phyloP scores from a whole-genome alignment of 1,139 yeast species.

The Candida albicans region DNA sequence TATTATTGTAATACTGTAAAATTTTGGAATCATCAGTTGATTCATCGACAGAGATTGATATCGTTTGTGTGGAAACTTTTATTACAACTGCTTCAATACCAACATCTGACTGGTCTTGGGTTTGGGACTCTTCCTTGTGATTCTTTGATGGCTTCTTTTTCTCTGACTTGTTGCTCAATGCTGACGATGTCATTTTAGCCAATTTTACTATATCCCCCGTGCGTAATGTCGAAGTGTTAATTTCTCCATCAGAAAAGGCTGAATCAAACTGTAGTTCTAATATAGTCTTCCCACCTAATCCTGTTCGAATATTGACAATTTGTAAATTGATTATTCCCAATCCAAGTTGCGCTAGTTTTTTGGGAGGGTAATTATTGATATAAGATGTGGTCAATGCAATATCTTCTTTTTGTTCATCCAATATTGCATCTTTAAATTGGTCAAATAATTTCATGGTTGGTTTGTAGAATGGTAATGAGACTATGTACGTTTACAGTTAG shows the following conservation, averaged over 20 bases:
- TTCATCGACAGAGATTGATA: constrained; percentile 61
- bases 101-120: constrained; percentile 22
- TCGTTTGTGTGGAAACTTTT: constrained; percentile 41
- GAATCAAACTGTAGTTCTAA: constrained; percentile 67
- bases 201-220: constrained; percentile 77
- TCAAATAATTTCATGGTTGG: constrained; percentile 12
- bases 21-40: constrained; percentile 43
- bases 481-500: neutral
- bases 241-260: constrained; percentile 42
- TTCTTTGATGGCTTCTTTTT: constrained; percentile 23
- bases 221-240: constrained; percentile 59
- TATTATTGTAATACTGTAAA: constrained; percentile 44
- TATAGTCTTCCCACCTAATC: constrained; percentile 75
- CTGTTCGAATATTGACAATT: constrained; percentile 64
- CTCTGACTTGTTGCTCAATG: constrained; percentile 11
- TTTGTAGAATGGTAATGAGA: too few species aligned
- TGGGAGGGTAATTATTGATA: constrained; percentile 56
- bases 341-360: constrained; percentile 66
- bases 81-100: constrained; percentile 62
- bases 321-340: constrained; percentile 70
- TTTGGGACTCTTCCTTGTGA: constrained; percentile 22
- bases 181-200: constrained; percentile 30
- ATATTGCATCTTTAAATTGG: constrained; percentile 39
- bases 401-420: constrained; percentile 61
- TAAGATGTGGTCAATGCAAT: constrained; percentile 51